These are phyloP conservation scores for Mycena amicta DNA, from an alignment of 768 basidiomycete genomes.

Conservation along the genomic window DNA sequence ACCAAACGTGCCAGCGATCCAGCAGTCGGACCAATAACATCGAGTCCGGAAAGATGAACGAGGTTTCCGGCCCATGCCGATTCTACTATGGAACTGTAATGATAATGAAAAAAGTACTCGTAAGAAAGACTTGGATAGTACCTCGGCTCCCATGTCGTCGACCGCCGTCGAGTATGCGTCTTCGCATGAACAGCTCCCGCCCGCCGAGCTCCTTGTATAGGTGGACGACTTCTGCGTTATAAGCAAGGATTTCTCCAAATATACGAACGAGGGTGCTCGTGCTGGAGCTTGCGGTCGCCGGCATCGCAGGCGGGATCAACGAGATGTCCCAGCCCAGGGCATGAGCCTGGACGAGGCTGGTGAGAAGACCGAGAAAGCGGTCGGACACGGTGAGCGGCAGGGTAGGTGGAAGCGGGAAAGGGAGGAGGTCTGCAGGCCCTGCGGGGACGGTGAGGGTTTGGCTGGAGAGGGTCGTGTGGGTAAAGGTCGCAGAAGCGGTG, in stretches of 20 bases:
- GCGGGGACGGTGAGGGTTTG: constrained; percentile 48
- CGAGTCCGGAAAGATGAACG: constrained; percentile 60
- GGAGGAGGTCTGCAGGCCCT: constrained; percentile 46
- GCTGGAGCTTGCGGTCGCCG: constrained; percentile 64
- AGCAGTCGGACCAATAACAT: constrained; percentile 67
- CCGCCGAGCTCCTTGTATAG: constrained; percentile 73
- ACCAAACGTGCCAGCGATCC: constrained; percentile 61
- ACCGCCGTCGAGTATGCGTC: constrained; percentile 58
- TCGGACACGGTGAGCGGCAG: constrained; percentile 48
- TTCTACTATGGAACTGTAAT: constrained; percentile 52
- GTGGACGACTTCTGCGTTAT: constrained; percentile 57
- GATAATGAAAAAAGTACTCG: constrained; percentile 1
- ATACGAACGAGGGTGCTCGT: constrained; percentile 57
- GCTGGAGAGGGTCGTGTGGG: constrained; percentile 26
- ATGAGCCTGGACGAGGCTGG: constrained; percentile 63
- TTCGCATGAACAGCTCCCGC: constrained; percentile 63
- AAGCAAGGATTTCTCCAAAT: constrained; percentile 61
- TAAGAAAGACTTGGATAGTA: constrained; percentile 27
- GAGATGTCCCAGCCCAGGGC: constrained; percentile 69
- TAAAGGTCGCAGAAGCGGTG: constrained; percentile 48
- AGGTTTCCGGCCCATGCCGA: constrained; percentile 59
- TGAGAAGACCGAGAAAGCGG: constrained; percentile 60
- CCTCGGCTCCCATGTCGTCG: constrained; percentile 66
- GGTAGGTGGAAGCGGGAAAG: constrained; percentile 46
- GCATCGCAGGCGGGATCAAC: constrained; percentile 56